These are phyloP conservation scores for Gastrodia elata DNA, from an alignment of 106 monocot species.

Conservation along the genomic window DNA sequence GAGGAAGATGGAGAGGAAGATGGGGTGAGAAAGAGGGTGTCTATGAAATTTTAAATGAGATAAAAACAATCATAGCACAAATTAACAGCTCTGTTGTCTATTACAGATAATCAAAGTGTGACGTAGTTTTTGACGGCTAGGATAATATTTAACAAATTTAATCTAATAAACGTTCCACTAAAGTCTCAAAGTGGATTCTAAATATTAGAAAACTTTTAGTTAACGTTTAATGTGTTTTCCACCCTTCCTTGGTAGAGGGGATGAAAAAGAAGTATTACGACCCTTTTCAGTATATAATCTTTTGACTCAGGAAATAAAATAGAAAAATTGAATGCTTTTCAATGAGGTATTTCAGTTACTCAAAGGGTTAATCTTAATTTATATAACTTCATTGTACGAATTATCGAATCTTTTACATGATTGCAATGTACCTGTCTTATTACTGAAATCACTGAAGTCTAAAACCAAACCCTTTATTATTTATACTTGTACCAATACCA, in stretches of 20 bases:
- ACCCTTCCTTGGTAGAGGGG: neutral
- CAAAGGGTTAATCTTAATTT: neutral
- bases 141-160: slow-evolving; percentile 1
- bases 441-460: neutral
- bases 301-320: neutral
- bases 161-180: neutral
- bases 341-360: neutral
- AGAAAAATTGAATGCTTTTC: neutral
- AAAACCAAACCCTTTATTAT: neutral
- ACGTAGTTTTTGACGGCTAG: neutral
- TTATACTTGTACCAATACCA: neutral
- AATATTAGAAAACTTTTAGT: neutral
- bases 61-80: neutral
- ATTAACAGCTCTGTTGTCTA: neutral
- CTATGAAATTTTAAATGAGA: neutral
- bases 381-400: neutral
- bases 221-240: neutral
- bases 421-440: neutral
- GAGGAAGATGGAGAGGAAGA: neutral
- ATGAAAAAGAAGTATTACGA: neutral
- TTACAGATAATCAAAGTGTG: neutral
- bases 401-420: neutral
- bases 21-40: neutral
- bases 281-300: neutral
- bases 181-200: neutral